Evolutionary conservation across 805 yeast species (phyloP), one percentile per base, ranked within the genome.

Genomic region (Candida stauntonica): DNA sequence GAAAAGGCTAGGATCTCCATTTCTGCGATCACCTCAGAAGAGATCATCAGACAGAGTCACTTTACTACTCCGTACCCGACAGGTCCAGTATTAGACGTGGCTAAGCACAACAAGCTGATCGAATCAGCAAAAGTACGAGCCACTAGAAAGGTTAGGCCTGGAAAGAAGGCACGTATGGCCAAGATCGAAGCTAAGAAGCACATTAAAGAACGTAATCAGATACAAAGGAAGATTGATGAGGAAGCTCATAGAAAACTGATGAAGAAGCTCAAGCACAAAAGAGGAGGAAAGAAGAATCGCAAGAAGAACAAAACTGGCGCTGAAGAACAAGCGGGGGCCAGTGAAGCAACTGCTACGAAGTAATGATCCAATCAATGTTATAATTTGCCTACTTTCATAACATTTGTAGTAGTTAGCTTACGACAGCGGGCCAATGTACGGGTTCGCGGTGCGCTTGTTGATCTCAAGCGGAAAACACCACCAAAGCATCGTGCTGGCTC

Each of bases 271-370:
- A 44, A 47, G 23, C 48, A 42, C 16, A 51, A 42, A 24, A 45
- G 52, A 50, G 55, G 53, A 20, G 58, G 56, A 27, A 51, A 48
- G 31, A 50, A 47, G 47, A 21, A 21, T 11, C 42, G 52, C 20
- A 51, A 52, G 41, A 54, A 51, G 39, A 43, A 41, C 13, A 29
- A 32, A 1, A 19, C 29, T n/a, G 33, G 15, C 17, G 27, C 31
- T 1, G 29, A 17, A 5, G 32, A 16, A 18, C 23, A 29, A 24
- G 9, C n/a, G n/a, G n/a, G n/a, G n/a, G n/a, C n/a, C n/a, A n/a
- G n/a, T n/a, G n/a, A n/a, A n/a, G n/a, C n/a, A 12, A 18, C 20
- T 5, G 13, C 37, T 12, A 3, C 24, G 24, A 21, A 21, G 7
- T 8, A 21, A 8, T 8, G 24, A 8, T 7, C 24, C 11, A 21